These are phyloP conservation scores for Delphinella strobiligena DNA, from an alignment of 2,329 filamentous ascomycete genomes.

Conservation along the genomic window DNA sequence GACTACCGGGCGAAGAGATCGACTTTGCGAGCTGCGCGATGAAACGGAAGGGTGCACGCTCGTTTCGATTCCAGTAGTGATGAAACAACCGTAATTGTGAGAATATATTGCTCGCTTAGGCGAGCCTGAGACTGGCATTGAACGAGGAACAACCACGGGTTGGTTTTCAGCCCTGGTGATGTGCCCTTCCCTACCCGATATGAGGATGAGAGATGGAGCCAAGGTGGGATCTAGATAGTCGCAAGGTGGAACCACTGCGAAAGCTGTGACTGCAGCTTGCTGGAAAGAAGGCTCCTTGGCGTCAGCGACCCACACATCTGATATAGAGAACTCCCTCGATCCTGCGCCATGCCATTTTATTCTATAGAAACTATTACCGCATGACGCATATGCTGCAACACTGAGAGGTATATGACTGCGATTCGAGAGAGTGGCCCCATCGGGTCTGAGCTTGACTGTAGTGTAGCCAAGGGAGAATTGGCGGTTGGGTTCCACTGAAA, in stretches of 20 bases:
- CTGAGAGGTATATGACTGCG: background rate
- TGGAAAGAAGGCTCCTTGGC: slow-evolving; percentile 17
- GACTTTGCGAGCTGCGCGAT: slow-evolving; percentile 13
- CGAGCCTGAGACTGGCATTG: slow-evolving; percentile 27
- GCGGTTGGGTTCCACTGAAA: background rate
- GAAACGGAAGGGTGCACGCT: slow-evolving; percentile 17
- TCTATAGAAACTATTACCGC: slow-evolving; percentile 25
- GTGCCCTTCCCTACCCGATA: slow-evolving; percentile 26
- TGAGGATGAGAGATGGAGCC: background rate
- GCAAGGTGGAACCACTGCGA: slow-evolving; percentile 2
- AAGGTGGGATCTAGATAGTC: background rate
- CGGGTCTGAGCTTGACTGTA: slow-evolving; percentile 7
- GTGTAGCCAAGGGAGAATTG: slow-evolving; percentile 7
- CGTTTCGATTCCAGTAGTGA: slow-evolving; percentile 33
- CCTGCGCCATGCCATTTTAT: slow-evolving; percentile 14
- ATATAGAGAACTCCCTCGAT: slow-evolving; percentile 14
- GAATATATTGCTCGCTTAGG: slow-evolving; percentile 33
- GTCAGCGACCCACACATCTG: slow-evolving; percentile 27
- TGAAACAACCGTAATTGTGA: slow-evolving; percentile 31
- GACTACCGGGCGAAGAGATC: slow-evolving; percentile 27
- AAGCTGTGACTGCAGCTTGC: slow-evolving; percentile 22
- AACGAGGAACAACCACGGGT: slow-evolving; percentile 28
- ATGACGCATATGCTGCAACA: slow-evolving; percentile 23
- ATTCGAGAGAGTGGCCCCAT: slow-evolving; percentile 2
- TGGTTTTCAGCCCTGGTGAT: slow-evolving; percentile 34